These are phyloP conservation scores for Rhamnella rubrinervis DNA, from an alignment of 331 rosid species.

Conservation along the genomic window DNA sequence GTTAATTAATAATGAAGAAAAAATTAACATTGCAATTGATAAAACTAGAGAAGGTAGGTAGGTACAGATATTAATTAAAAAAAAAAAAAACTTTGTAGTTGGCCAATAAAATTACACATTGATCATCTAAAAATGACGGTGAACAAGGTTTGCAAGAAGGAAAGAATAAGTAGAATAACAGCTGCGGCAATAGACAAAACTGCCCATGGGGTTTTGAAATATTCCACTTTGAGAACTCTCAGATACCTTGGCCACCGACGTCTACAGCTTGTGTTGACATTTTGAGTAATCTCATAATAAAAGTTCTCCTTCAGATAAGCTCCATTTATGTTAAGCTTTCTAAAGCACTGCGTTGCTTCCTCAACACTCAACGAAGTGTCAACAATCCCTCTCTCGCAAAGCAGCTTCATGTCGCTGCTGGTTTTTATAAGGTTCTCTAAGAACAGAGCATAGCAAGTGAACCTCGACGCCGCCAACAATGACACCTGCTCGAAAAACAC, in stretches of 20 bases:
- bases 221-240: not conserved
- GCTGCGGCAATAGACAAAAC: not conserved
- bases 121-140: not conserved
- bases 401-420: not conserved
- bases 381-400: not conserved
- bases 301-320: not conserved
- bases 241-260: not conserved
- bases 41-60: too few species aligned
- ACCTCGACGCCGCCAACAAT: not conserved
- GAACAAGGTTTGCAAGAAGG: conserved; percentile 18
- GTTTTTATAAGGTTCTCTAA: conserved; percentile 16
- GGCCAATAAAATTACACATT: too few species aligned
- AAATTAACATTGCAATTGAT: too few species aligned
- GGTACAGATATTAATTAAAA: too few species aligned
- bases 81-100: too few species aligned
- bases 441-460: conserved; percentile 12
- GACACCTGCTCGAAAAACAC: too few species aligned
- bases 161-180: not conserved
- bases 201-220: conserved; percentile 13
- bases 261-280: not conserved
- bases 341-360: not conserved
- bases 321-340: not conserved
- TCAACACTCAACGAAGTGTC: not conserved
- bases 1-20: too few species aligned
- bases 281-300: not conserved